Conservation (phyloP, 257 asterid species). For the Apocynum venetum region DNA sequence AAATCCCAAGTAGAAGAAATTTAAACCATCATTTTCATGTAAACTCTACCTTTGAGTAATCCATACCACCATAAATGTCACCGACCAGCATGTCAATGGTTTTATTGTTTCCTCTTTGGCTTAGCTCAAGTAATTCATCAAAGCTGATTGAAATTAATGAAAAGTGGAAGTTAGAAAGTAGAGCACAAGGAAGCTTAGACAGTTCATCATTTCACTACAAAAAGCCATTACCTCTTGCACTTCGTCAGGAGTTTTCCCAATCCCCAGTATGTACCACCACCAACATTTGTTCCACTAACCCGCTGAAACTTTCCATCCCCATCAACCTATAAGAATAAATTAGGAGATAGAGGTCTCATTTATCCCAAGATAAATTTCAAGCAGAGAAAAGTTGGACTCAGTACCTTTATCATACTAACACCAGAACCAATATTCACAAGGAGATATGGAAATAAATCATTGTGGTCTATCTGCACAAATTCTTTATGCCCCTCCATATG, state of each 20-base stretch:
- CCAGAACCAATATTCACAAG: conserved; percentile 98
- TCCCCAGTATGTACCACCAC: conserved; percentile 99
- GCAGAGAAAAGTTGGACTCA: conserved; percentile 14
- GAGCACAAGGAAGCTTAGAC: conserved; percentile 7
- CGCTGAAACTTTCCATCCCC: conserved; percentile 93
- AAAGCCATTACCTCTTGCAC: conserved; percentile 70
- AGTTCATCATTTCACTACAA: not conserved
- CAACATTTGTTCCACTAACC: conserved; percentile 99
- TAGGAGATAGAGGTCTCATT: not conserved
- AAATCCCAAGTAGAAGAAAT: conserved; percentile 5
- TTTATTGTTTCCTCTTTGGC: conserved; percentile 93
- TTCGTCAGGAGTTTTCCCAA: conserved; percentile 85
- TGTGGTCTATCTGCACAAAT: conserved; percentile 94
- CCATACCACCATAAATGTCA: conserved; percentile 97
- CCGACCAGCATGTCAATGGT: conserved; percentile 98
- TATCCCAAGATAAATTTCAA: not conserved
- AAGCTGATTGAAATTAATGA: conserved; percentile 49
- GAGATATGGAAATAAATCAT: conserved; percentile 89
- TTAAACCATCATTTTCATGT: not conserved
- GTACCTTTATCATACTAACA: conserved; percentile 98
- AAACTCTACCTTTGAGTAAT: conserved; percentile 76
- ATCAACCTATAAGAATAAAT: conserved; percentile 61
- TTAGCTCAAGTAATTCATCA: conserved; percentile 93
- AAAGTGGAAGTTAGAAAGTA: conserved; percentile 11
- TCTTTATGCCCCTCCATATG: conserved; percentile 91